Conservation (phyloP, 345 rosid species). For the Cardiospermum halicacabum region DNA sequence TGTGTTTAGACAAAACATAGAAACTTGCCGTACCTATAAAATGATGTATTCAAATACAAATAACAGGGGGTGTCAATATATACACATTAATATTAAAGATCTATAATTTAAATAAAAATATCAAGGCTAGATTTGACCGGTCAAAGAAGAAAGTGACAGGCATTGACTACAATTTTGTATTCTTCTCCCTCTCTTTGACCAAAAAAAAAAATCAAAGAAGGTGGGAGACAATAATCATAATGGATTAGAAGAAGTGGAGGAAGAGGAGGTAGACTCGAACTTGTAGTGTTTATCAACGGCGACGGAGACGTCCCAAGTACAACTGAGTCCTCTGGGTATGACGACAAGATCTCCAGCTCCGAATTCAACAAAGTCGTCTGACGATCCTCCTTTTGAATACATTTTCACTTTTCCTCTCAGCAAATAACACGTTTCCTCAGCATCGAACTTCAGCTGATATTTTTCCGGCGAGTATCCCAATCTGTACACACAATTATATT, state of each 20-base stretch:
- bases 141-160: too few species aligned
- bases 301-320: slow-evolving; percentile 87
- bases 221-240: not conserved
- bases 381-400: slow-evolving; percentile 50
- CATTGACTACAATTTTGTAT: too few species aligned
- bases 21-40: too few species aligned
- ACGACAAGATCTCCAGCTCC: slow-evolving; percentile 90
- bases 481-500: slow-evolving; percentile 36
- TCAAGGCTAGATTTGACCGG: too few species aligned
- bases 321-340: slow-evolving; percentile 80
- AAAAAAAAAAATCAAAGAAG: too few species aligned
- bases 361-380: slow-evolving; percentile 70
- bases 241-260: slow-evolving; percentile 20
- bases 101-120: too few species aligned
- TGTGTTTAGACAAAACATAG: too few species aligned
- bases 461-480: slow-evolving; percentile 94
- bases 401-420: slow-evolving; percentile 78
- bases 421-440: slow-evolving; percentile 83
- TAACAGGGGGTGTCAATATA: too few species aligned
- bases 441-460: slow-evolving; percentile 75
- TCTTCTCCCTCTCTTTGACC: too few species aligned
- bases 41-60: too few species aligned
- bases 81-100: too few species aligned
- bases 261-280: slow-evolving; percentile 44
- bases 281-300: slow-evolving; percentile 87